Conservation (phyloP, 108 stramenopile species). For the Conticribra weissflogii region DNA sequence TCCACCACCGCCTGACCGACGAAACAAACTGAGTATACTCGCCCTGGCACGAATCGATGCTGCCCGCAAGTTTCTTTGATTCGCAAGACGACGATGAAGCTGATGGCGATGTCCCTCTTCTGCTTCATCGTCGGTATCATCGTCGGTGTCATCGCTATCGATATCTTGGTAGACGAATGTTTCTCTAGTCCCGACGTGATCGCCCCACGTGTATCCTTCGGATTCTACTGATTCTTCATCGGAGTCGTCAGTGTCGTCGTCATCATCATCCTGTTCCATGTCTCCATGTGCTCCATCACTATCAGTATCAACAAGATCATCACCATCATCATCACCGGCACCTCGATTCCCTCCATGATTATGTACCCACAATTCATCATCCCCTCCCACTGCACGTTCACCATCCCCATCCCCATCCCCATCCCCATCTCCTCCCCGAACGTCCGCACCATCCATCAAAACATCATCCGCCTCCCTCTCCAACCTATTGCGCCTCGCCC, state of each 20-base stretch:
- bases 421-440: slow-evolving; percentile 10
- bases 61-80: background rate
- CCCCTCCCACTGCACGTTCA: slow-evolving; percentile 8
- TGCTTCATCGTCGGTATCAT: slow-evolving; percentile 45
- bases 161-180: too few species aligned
- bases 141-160: slow-evolving; percentile 45
- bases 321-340: slow-evolving; percentile 22
- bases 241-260: too few species aligned
- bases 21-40: slow-evolving; percentile 9
- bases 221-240: too few species aligned
- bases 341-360: background rate
- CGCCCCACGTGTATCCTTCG: too few species aligned
- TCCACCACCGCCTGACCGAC: background rate
- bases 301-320: slow-evolving; percentile 42
- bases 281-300: slow-evolving; percentile 33
- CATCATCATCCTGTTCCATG: slow-evolving; percentile 13
- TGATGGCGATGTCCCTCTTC: slow-evolving; percentile 9
- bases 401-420: background rate
- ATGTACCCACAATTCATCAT: too few species aligned
- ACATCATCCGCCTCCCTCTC: slow-evolving; percentile 29
- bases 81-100: background rate
- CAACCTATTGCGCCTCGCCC: slow-evolving; percentile 36
- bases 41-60: slow-evolving; percentile 22
- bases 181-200: too few species aligned
- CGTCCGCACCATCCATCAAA: slow-evolving; percentile 30